These are phyloP conservation scores for Cutaneotrichosporon spelunceum DNA, from an alignment of 1,284 basidiomycete genomes.

Conservation along the genomic window DNA sequence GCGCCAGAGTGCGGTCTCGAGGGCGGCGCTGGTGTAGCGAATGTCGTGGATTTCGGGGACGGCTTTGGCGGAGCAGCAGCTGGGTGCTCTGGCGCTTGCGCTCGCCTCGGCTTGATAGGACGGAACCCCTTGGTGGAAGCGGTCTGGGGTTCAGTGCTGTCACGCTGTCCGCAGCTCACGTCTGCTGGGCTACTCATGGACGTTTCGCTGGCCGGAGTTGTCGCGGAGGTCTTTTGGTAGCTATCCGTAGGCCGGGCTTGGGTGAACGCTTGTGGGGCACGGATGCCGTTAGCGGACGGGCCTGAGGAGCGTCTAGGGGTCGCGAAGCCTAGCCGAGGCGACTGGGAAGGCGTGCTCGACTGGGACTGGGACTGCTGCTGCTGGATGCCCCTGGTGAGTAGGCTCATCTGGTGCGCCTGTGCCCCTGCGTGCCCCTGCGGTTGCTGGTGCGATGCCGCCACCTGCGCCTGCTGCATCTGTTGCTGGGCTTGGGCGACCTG, in stretches of 20 bases:
- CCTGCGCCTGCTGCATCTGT: constrained; percentile 10
- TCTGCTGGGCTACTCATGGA: constrained; percentile 33
- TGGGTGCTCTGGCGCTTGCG: constrained; percentile 27
- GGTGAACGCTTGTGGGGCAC: not conserved
- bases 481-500: constrained; percentile 17
- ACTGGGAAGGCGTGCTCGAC: constrained; percentile 12
- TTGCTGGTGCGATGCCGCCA: constrained; percentile 9
- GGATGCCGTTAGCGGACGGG: not conserved
- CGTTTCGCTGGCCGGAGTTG: constrained; percentile 1
- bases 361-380: constrained; percentile 20
- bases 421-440: constrained; percentile 9
- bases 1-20: constrained; percentile 8
- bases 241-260: not conserved
- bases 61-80: constrained; percentile 20
- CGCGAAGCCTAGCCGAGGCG: not conserved
- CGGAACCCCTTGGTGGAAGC: constrained; percentile 20
- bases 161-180: constrained; percentile 16
- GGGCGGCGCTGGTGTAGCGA: constrained; percentile 1
- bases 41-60: constrained; percentile 14
- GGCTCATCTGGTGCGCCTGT: constrained; percentile 24
- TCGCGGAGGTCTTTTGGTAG: not conserved
- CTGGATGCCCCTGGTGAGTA: constrained; percentile 39
- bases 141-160: constrained; percentile 12
- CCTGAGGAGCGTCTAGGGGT: not conserved
- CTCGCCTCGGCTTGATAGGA: constrained; percentile 28